Percentiles rank a stretch among this genome's conserved stretches.
Evolutionary conservation across 2,329 filamentous ascomycete species (phyloP).

Genomic region (Bipolaris gigantea): DNA sequence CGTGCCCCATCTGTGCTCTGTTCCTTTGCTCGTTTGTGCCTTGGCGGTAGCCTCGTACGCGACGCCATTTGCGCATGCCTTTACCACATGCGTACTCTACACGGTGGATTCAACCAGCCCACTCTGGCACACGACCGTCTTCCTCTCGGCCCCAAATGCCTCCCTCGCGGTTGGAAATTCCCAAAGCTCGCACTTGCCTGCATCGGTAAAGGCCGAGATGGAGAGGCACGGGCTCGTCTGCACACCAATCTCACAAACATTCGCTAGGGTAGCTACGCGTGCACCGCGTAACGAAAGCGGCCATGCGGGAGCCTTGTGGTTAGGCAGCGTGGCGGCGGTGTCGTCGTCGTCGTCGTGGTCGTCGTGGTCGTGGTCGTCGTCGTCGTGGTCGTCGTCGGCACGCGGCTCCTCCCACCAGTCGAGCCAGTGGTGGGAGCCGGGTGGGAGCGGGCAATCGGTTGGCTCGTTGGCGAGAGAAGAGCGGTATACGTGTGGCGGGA

Average conservation of each 20-base stretch:
- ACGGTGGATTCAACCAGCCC: not conserved
- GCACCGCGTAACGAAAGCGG: constrained; percentile 55
- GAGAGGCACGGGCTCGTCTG: constrained; percentile 50
- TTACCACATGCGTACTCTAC: not conserved
- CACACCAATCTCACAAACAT: constrained; percentile 56
- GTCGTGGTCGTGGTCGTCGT: too few relatives aligned
- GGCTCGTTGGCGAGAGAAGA: constrained; percentile 29
- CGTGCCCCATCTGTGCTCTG: not conserved
- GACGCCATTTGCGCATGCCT: constrained; percentile 4
- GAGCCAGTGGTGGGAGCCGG: constrained; percentile 23
- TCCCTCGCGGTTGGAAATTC: not conserved
- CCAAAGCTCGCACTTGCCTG: too few relatives aligned
- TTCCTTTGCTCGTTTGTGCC: not conserved
- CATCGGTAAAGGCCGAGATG: constrained; percentile 54
- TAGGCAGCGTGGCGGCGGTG: constrained; percentile 5
- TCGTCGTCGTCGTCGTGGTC: too few relatives aligned
- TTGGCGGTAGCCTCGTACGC: constrained; percentile 16
- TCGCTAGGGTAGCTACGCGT: constrained; percentile 51
- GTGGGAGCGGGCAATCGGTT: constrained; percentile 12
- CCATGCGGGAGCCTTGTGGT: constrained; percentile 41
- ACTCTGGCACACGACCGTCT: not conserved
- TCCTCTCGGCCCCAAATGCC: not conserved
- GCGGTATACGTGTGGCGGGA: constrained; percentile 56
- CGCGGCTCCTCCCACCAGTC: constrained; percentile 33
- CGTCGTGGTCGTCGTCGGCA: not conserved